These are phyloP conservation scores for Naumovozyma dairenensis DNA, from an alignment of 805 yeast genomes.

Conservation along the genomic window DNA sequence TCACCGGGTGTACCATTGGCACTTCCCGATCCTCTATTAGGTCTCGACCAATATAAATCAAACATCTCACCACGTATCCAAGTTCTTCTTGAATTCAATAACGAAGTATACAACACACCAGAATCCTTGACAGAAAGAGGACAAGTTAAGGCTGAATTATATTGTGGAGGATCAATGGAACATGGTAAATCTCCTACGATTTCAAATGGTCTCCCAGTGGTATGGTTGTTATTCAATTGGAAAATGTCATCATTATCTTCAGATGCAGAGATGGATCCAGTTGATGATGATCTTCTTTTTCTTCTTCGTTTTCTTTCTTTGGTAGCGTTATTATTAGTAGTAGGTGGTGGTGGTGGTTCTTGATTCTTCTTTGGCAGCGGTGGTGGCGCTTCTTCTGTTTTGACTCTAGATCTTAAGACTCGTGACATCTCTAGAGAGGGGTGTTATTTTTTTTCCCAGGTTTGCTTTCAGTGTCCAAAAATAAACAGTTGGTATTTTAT, in stretches of 20 bases:
- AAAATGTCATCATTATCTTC: background rate
- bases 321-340: no score
- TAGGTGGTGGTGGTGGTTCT: no score
- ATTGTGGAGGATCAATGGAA: constrained; percentile 45
- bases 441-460: no score
- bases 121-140: constrained; percentile 66
- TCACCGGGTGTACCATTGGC: constrained; percentile 1
- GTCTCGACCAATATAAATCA: constrained; percentile 70
- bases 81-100: constrained; percentile 61
- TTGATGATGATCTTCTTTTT: background rate
- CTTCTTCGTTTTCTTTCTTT: no score
- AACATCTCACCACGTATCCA: constrained; percentile 64
- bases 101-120: constrained; percentile 59
- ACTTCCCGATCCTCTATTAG: constrained; percentile 30
- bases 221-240: background rate
- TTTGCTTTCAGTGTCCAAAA: no score
- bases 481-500: no score
- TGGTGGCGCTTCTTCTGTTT: no score
- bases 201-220: constrained; percentile 47
- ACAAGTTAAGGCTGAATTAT: constrained; percentile 45
- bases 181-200: constrained; percentile 59
- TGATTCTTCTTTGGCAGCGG: no score
- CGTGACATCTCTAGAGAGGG: no score
- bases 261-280: background rate
- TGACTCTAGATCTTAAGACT: no score